Evolutionary conservation across 2,329 filamentous ascomycete species (phyloP).

Genomic region (Epicoccum sorghinum): DNA sequence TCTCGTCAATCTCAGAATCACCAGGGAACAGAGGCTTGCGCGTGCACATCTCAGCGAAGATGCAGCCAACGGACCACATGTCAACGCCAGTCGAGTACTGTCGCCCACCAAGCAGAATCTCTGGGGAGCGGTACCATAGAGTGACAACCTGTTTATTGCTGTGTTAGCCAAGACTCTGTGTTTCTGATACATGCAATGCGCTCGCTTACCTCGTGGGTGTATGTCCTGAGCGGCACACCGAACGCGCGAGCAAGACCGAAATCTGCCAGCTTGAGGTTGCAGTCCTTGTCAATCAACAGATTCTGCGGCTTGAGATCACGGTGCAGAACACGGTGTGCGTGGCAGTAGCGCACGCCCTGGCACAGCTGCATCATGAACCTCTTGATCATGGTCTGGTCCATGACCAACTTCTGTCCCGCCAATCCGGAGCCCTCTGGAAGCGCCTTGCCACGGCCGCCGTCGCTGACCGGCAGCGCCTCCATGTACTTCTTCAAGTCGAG

Average conservation of each 20-base stretch:
- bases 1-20: slow-evolving; percentile 91
- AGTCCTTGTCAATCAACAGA: slow-evolving; percentile 81
- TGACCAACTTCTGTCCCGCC: slow-evolving; percentile 69
- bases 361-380: slow-evolving; percentile 92
- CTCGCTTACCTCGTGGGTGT: slow-evolving; percentile 76
- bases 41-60: slow-evolving; percentile 96
- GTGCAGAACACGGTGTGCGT: slow-evolving; percentile 85
- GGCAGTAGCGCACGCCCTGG: slow-evolving; percentile 84
- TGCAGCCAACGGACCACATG: slow-evolving; percentile 95
- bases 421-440: slow-evolving; percentile 76
- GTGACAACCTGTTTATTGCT: slow-evolving; percentile 74
- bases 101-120: slow-evolving; percentile 86
- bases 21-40: slow-evolving; percentile 91
- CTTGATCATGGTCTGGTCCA: slow-evolving; percentile 83
- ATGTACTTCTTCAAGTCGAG: slow-evolving; percentile 95
- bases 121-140: slow-evolving; percentile 88
- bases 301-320: slow-evolving; percentile 92
- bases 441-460: slow-evolving; percentile 84
- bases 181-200: background rate
- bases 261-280: slow-evolving; percentile 88
- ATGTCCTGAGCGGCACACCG: slow-evolving; percentile 87
- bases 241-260: slow-evolving; percentile 90
- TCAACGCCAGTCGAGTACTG: slow-evolving; percentile 95
- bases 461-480: slow-evolving; percentile 83
- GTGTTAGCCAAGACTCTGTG: slow-evolving; percentile 19